A percentile compares a stretch with the other conserved stretches of the same genome.
These are phyloP conservation scores for Trichoderma sp. DNA, from an alignment of 2,329 filamentous ascomycete genomes.

Conservation along the genomic window DNA sequence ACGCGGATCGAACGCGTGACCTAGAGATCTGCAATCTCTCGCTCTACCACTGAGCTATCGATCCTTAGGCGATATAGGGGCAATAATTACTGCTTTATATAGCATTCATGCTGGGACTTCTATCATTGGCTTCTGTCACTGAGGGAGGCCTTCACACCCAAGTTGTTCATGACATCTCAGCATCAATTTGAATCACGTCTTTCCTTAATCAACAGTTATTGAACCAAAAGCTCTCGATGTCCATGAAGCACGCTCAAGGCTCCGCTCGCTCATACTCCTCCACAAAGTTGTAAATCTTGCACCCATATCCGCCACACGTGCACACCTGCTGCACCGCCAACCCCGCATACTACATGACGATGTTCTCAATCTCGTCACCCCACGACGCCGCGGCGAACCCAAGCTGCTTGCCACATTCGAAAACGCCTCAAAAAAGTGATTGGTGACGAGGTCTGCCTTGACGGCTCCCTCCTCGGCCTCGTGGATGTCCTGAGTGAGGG, in stretches of 20 bases:
- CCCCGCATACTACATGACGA: background rate
- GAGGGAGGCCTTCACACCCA: too few species aligned
- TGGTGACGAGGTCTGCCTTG: too few species aligned
- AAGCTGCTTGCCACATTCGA: background rate
- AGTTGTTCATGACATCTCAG: too few species aligned
- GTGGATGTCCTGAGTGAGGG: background rate
- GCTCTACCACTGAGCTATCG: constrained; percentile 20
- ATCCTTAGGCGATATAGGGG: constrained; percentile 1
- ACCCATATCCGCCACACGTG: background rate
- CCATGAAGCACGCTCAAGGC: too few species aligned
- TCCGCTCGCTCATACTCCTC: background rate
- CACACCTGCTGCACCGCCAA: constrained; percentile 9
- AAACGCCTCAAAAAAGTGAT: too few species aligned
- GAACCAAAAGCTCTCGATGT: too few species aligned
- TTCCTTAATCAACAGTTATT: too few species aligned
- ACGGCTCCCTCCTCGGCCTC: background rate
- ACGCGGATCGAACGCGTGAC: constrained; percentile 15
- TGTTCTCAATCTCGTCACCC: background rate
- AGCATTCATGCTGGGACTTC: background rate
- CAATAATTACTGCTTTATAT: background rate
- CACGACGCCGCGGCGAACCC: constrained; percentile 13
- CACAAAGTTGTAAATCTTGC: constrained; percentile 5
- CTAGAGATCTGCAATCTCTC: constrained; percentile 22
- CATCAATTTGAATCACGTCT: background rate
- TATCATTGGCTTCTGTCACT: too few species aligned